Evolutionary conservation across 169 alveolate genomes (phyloP), one percentile per base, ranked within the genome.

Genomic region (Plasmodium reichenowi): DNA sequence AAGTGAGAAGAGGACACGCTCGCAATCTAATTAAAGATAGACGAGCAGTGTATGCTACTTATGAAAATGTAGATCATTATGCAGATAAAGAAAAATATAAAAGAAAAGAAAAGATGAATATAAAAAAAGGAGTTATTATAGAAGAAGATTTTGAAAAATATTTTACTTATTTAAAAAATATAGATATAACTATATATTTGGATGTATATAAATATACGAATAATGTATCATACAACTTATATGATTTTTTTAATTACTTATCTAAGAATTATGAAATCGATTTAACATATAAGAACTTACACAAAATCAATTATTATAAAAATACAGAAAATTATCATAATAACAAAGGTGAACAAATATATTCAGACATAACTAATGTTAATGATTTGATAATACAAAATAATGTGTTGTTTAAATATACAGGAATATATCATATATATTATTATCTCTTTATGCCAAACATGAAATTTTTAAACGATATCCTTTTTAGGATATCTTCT

Each of bases 141-240:
- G 43, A 64, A 78, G 72, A 64, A 66, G 89, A 78, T 32, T 78
- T 78, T 78, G 89, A 78, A 78, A 78, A 78, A 66, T 78, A 78
- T 66, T 78, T 78, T 66, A 64, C 89, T 15, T 71, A 78, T 12
- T 52, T 78, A 71, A 78, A 64, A 64, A 78, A 78, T 78, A 64
- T 78, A 66, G 70, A 63, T 45, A 17, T 78, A 7, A 78, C 89
- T 13, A 78, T 67, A 22, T 66, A 78, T 45, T 60, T 78, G 12
- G 89, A 78, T 78, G 66, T 52, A 43, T 78, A 66, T 59, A 64
- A 66, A 64, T 78, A 78, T 7, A 78, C 89, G 8, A 78, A 78
- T 78, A 66, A 78, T 59, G 80, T 66, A 13, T 78, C 76, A 20
- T 78, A 78, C 29, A 71, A 24, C 32, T 66, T 78, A 52, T 78